Evolutionary conservation across 352 stramenopile genomes (phyloP).

Genomic region (Pythium volutum): DNA sequence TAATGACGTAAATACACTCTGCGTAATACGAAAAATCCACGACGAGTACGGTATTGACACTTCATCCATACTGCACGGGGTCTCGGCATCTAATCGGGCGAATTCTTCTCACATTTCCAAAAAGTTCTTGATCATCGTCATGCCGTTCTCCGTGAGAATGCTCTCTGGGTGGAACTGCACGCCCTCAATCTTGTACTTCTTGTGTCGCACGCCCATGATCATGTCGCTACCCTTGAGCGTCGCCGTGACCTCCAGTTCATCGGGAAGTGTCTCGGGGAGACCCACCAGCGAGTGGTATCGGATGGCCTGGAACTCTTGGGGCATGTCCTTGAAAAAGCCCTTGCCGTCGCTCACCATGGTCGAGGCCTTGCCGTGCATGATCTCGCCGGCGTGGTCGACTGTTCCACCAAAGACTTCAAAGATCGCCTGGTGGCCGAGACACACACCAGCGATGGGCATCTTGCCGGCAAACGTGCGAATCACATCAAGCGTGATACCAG

Average conservation of each 20-base stretch:
- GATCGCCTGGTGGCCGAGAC: constrained; percentile 83
- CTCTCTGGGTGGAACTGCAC: constrained; percentile 90
- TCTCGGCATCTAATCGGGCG: neutral
- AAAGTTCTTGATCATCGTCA: constrained; percentile 87
- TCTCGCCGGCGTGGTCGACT: constrained; percentile 82
- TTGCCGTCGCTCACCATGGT: constrained; percentile 83
- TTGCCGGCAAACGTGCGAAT: constrained; percentile 81
- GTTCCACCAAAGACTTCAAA: constrained; percentile 87
- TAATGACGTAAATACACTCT: constrained; percentile 10
- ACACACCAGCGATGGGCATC: constrained; percentile 83
- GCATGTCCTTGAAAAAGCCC: constrained; percentile 81
- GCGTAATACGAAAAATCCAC: neutral
- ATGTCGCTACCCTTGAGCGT: constrained; percentile 81
- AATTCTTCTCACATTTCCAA: constrained; percentile 63
- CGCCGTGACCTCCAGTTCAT: constrained; percentile 74
- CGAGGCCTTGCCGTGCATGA: constrained; percentile 86
- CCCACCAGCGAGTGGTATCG: constrained; percentile 88
- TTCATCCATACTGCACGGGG: neutral
- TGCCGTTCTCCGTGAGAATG: constrained; percentile 80
- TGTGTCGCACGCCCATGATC: constrained; percentile 90
- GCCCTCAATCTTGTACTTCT: constrained; percentile 81
- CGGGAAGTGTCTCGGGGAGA: constrained; percentile 73
- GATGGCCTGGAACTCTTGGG: constrained; percentile 75
- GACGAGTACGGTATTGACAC: neutral
- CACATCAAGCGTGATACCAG: constrained; percentile 78